A percentile compares a stretch with the other conserved stretches of the same genome.
These are phyloP conservation scores for Talaromyces sp. DNA, from an alignment of 2,329 filamentous ascomycete genomes.

Conservation along the genomic window DNA sequence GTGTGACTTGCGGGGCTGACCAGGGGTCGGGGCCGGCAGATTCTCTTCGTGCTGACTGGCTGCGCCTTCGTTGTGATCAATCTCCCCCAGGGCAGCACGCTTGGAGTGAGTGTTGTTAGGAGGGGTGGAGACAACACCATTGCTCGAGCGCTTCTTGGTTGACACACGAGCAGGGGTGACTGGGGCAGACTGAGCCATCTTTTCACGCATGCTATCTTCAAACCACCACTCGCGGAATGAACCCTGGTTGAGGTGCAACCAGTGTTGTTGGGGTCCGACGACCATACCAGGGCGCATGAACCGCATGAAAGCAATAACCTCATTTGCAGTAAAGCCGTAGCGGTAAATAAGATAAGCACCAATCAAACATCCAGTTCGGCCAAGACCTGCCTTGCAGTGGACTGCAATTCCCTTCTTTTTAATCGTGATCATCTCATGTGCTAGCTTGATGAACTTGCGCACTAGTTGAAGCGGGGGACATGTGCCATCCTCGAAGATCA, in stretches of 20 bases:
- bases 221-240: conserved; percentile 98
- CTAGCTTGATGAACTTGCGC: conserved; percentile 89
- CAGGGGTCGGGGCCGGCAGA: conserved; percentile 90
- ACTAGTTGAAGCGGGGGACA: conserved; percentile 89
- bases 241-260: conserved; percentile 95
- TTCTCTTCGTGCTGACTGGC: conserved; percentile 69
- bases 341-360: conserved; percentile 97
- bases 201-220: conserved; percentile 77
- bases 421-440: conserved; percentile 89
- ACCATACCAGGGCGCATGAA: conserved; percentile 99
- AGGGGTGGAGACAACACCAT: conserved; percentile 76
- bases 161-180: conserved; percentile 57
- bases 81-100: conserved; percentile 87
- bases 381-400: conserved; percentile 96
- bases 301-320: conserved; percentile 96
- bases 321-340: conserved; percentile 95
- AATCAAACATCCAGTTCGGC: conserved; percentile 92
- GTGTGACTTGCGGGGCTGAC: conserved; percentile 88
- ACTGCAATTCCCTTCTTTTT: conserved; percentile 94
- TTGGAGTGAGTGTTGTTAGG: conserved; percentile 75
- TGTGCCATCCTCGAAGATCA: conserved; percentile 99
- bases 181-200: conserved; percentile 68
- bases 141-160: conserved; percentile 67
- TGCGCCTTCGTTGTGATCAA: conserved; percentile 73
- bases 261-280: conserved; percentile 96